Conservation (phyloP, 768 basidiomycete species). For the Agaricus blazei region DNA sequence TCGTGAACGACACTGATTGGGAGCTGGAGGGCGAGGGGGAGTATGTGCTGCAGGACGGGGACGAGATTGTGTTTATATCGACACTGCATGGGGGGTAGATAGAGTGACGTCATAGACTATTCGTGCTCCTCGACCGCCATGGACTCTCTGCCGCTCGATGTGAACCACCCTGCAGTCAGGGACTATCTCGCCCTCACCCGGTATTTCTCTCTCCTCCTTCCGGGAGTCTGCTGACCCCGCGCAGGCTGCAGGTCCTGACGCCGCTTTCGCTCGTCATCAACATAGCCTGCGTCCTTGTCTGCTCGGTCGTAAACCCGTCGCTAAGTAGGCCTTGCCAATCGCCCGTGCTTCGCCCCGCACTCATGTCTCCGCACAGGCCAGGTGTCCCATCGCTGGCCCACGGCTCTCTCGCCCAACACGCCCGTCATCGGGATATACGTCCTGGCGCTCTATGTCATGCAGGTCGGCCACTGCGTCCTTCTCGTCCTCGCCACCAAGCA, state of each 20-base stretch:
- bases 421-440: constrained; percentile 57
- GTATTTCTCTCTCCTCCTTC: not conserved
- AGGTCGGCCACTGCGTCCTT: constrained; percentile 81
- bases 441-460: constrained; percentile 52
- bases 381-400: constrained; percentile 51
- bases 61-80: constrained; percentile 95
- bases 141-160: constrained; percentile 56
- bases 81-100: constrained; percentile 86
- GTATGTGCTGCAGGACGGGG: constrained; percentile 69
- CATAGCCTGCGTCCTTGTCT: constrained; percentile 67
- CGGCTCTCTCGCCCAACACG: constrained; percentile 66
- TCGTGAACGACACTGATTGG: constrained; percentile 98
- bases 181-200: constrained; percentile 66
- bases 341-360: not conserved
- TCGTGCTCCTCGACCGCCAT: constrained; percentile 23
- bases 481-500: constrained; percentile 65
- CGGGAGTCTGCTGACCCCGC: not conserved
- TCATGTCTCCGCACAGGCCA: constrained; percentile 28
- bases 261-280: constrained; percentile 81
- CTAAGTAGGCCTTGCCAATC: constrained; percentile 31
- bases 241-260: constrained; percentile 78
- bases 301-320: constrained; percentile 61
- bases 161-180: constrained; percentile 52
- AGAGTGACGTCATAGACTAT: too few species aligned
- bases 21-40: constrained; percentile 93